Percentiles rank a stretch among this genome's conserved stretches.
Conservation (phyloP, 176 grass and related monocot genomes). For the Luzula sylvatica region DNA sequence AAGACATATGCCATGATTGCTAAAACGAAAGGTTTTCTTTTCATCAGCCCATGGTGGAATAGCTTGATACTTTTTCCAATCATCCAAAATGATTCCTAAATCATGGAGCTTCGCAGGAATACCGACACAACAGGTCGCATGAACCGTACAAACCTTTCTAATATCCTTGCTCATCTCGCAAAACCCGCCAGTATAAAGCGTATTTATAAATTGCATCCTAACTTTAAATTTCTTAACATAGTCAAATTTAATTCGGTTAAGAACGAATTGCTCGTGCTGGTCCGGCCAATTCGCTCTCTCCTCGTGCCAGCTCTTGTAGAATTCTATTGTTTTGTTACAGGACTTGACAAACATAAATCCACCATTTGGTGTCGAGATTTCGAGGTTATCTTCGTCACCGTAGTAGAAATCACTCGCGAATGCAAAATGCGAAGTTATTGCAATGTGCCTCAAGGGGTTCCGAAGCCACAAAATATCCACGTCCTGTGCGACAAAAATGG, state of each 20-base stretch:
- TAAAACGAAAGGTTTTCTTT: neutral
- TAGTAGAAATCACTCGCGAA: conserved; percentile 30
- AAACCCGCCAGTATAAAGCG: conserved; percentile 34
- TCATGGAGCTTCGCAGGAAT: conserved; percentile 38
- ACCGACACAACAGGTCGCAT: conserved; percentile 76
- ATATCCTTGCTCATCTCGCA: conserved; percentile 54
- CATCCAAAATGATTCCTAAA: conserved; percentile 24
- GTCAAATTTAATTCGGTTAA: conserved; percentile 63
- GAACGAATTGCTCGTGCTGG: conserved; percentile 53
- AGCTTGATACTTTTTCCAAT: conserved; percentile 55
- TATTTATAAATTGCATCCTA: conserved; percentile 34
- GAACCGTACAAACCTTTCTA: conserved; percentile 61
- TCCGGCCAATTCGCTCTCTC: conserved; percentile 19
- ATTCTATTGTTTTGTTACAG: conserved; percentile 23
- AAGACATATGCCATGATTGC: conserved; percentile 18
- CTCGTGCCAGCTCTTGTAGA: conserved; percentile 39
- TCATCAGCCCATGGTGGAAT: conserved; percentile 20
- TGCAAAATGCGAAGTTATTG: conserved; percentile 22
- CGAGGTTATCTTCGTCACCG: conserved; percentile 14
- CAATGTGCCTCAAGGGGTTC: conserved; percentile 27
- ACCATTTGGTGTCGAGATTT: conserved; percentile 20
- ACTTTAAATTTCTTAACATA: conserved; percentile 27
- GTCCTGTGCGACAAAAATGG: conserved; percentile 22
- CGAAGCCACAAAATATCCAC: conserved; percentile 38
- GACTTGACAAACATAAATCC: conserved; percentile 38